These are phyloP conservation scores for Aureobasidium sp. DNA, from an alignment of 2,329 filamentous ascomycete genomes.

Conservation along the genomic window DNA sequence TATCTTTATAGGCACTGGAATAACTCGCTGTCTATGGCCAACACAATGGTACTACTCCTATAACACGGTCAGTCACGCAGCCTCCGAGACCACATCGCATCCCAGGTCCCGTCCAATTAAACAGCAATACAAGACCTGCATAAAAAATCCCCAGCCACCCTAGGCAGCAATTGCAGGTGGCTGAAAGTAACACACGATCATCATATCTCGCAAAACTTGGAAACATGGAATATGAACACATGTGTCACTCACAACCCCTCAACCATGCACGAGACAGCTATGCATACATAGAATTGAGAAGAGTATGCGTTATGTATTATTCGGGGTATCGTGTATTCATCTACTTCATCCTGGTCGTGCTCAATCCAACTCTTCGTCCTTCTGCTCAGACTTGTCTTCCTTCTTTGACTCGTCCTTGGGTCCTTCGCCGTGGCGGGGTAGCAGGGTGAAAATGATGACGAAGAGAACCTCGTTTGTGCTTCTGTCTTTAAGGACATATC, in stretches of 20 bases:
- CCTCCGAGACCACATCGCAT: background rate
- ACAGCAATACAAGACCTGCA: background rate
- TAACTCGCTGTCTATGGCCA: background rate
- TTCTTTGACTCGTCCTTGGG: conserved; percentile 10
- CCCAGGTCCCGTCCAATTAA: background rate
- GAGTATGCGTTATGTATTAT: background rate
- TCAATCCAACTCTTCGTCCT: conserved; percentile 6
- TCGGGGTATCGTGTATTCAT: conserved; percentile 3
- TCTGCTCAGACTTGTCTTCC: background rate
- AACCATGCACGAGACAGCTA: background rate
- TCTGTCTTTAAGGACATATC: conserved; percentile 84
- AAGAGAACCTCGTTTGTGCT: conserved; percentile 67
- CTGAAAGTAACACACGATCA: background rate
- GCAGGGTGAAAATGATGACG: conserved; percentile 70
- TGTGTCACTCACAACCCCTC: background rate
- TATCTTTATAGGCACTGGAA: background rate
- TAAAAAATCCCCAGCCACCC: conserved; percentile 1
- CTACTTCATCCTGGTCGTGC: background rate
- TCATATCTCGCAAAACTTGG: background rate
- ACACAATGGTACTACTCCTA: background rate
- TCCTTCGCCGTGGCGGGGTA: conserved; percentile 57
- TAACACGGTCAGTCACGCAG: background rate
- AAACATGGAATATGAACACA: background rate
- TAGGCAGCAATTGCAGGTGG: background rate
- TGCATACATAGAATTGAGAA: background rate